A percentile compares a stretch with the other conserved stretches of the same genome.
Conservation (phyloP, 371 early-diverging fungal species). For the Circinella umbellata region DNA sequence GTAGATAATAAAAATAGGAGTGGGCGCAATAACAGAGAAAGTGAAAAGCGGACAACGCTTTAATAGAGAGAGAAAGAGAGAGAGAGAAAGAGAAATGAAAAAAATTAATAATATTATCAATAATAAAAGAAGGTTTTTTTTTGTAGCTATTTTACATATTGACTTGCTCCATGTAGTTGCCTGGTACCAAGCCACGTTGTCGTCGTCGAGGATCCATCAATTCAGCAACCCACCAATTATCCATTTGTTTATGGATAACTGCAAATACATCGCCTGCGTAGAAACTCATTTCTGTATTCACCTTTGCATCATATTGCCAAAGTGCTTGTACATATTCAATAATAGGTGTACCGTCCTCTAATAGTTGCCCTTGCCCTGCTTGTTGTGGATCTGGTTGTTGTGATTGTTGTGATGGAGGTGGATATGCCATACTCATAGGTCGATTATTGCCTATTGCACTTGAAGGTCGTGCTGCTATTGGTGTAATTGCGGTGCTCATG, state of each 20-base stretch:
- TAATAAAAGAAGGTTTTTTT: no score
- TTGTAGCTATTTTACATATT: constrained; percentile 1
- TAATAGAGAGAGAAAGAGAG: neutral
- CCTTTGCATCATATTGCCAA: constrained; percentile 36
- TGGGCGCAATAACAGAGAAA: no score
- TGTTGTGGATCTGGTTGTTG: constrained; percentile 3
- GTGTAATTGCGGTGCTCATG: constrained; percentile 4
- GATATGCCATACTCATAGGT: constrained; percentile 12
- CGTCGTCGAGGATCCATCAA: constrained; percentile 18
- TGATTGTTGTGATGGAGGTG: neutral
- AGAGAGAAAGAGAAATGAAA: neutral
- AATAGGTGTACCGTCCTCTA: constrained; percentile 22
- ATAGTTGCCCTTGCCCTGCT: neutral
- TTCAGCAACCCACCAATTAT: constrained; percentile 43
- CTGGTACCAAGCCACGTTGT: constrained; percentile 34
- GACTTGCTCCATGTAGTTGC: constrained; percentile 33
- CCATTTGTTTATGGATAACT: constrained; percentile 30
- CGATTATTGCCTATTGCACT: constrained; percentile 5
- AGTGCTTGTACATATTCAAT: constrained; percentile 29
- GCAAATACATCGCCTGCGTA: constrained; percentile 29
- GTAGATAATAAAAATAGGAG: no score
- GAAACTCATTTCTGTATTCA: constrained; percentile 20
- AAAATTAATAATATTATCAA: no score
- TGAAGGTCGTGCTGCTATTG: constrained; percentile 7
- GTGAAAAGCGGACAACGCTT: no score